Evolutionary conservation across 2,329 filamentous ascomycete genomes (phyloP).

Genomic region (Trichoderma koningiopsis): DNA sequence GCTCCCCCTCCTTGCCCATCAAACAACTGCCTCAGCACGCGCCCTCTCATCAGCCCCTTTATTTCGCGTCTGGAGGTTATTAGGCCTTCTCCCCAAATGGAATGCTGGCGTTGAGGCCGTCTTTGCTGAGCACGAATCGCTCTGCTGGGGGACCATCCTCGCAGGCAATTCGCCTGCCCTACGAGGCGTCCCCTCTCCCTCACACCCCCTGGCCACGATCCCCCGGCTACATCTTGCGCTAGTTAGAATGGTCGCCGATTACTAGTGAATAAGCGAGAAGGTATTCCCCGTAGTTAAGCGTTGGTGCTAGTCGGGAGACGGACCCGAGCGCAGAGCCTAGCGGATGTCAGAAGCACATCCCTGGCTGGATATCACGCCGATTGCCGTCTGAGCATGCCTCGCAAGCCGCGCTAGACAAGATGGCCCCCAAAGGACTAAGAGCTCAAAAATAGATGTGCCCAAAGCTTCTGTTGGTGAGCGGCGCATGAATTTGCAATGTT

Average conservation of each 20-base stretch:
- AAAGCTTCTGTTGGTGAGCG: background rate
- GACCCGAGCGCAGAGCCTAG: slow-evolving; percentile 17
- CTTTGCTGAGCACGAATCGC: slow-evolving; percentile 4
- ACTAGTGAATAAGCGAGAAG: slow-evolving; percentile 12
- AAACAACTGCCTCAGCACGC: background rate
- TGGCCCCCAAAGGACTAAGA: slow-evolving; percentile 9
- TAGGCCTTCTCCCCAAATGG: background rate
- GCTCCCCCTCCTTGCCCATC: background rate
- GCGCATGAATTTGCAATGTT: slow-evolving; percentile 10
- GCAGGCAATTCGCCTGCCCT: slow-evolving; percentile 15
- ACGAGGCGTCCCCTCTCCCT: slow-evolving; percentile 4
- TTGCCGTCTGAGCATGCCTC: slow-evolving; percentile 16
- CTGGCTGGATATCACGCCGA: slow-evolving; percentile 17
- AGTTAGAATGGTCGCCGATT: slow-evolving; percentile 18
- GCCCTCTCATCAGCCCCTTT: background rate
- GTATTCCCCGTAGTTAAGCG: slow-evolving; percentile 25
- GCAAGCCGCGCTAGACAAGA: slow-evolving; percentile 12
- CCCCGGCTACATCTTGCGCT: slow-evolving; percentile 8
- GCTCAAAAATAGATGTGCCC: slow-evolving; percentile 13
- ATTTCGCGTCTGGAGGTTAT: background rate
- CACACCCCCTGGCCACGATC: background rate
- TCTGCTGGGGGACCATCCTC: background rate
- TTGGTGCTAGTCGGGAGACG: slow-evolving; percentile 18
- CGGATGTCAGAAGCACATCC: slow-evolving; percentile 17
- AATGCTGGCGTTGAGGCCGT: background rate